A percentile compares a stretch with the other conserved stretches of the same genome.
phyloP scores from a whole-genome alignment of 768 basidiomycete species.

The Trametopsis cervina region DNA sequence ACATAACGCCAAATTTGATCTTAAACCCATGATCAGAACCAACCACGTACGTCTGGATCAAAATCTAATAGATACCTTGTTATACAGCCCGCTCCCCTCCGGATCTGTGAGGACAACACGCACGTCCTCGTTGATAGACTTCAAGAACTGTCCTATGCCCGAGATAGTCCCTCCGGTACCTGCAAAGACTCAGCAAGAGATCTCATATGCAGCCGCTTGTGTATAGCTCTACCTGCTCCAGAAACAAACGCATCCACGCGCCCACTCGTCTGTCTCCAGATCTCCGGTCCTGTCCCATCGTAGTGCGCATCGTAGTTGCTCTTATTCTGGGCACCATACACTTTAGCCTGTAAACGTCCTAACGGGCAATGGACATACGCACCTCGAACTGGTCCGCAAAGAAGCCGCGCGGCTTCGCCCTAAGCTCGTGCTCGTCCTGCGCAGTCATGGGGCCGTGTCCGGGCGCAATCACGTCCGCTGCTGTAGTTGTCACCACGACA shows the following conservation, averaged over 20 bases:
- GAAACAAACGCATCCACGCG: constrained; percentile 77
- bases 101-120: constrained; percentile 81
- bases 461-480: constrained; percentile 26
- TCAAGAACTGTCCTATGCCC: constrained; percentile 75
- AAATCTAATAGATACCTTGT: constrained; percentile 51
- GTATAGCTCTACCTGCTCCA: constrained; percentile 84
- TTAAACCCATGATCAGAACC: constrained; percentile 25
- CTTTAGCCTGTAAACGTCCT: not conserved
- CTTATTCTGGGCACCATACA: constrained; percentile 52
- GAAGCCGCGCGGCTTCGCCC: constrained; percentile 64
- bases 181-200: constrained; percentile 17
- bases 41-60: not conserved
- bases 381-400: constrained; percentile 97
- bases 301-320: constrained; percentile 90
- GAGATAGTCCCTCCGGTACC: constrained; percentile 97
- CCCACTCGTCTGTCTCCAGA: constrained; percentile 89
- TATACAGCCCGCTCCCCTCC: constrained; percentile 90
- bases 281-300: constrained; percentile 87
- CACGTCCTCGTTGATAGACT: constrained; percentile 60
- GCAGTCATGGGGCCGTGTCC: constrained; percentile 22
- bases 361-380: not conserved
- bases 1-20: constrained; percentile 94
- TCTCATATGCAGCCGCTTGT: no score
- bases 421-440: constrained; percentile 34
- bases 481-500: constrained; percentile 47